A percentile compares a stretch with the other conserved stretches of the same genome.
Conservation (phyloP, 2,329 filamentous ascomycete species). For the Grosmannia huntii region DNA sequence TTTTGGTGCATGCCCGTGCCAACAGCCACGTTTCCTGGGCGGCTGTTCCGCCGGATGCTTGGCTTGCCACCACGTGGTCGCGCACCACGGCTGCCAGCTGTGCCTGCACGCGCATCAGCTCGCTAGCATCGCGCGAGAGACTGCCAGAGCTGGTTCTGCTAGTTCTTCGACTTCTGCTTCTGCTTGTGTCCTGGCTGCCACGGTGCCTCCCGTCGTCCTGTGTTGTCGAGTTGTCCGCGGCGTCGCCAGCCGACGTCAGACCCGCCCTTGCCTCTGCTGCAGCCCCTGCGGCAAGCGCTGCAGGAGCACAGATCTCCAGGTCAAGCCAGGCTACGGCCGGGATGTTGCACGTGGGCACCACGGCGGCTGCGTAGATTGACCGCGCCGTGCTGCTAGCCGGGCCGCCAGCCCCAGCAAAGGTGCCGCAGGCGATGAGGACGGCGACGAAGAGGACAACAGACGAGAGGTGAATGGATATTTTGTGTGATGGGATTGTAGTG, state of each 20-base stretch:
- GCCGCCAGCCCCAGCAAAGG: not conserved
- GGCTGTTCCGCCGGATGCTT: not conserved
- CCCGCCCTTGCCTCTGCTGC: too few species aligned
- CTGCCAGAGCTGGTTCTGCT: not conserved
- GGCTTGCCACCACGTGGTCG: not conserved
- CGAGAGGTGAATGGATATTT: too few species aligned
- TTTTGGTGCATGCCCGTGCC: conserved; percentile 5
- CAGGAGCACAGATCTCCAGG: conserved; percentile 46
- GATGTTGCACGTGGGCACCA: conserved; percentile 23
- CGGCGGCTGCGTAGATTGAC: conserved; percentile 10
- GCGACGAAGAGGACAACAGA: not conserved
- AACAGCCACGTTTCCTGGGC: conserved; percentile 7
- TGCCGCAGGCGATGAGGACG: conserved; percentile 3
- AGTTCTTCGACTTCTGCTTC: not conserved
- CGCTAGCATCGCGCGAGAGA: conserved; percentile 6
- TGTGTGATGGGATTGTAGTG: too few species aligned
- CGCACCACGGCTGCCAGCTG: conserved; percentile 60
- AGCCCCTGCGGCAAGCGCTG: too few species aligned
- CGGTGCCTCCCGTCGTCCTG: too few species aligned
- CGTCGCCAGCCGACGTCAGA: too few species aligned
- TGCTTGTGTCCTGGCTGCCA: too few species aligned
- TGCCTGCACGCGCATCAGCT: conserved; percentile 59
- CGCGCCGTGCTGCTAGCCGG: not conserved
- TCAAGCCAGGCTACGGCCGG: conserved; percentile 50
- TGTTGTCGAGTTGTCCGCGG: too few species aligned